Percentiles rank a stretch among this genome's conserved stretches.
phyloP scores from a whole-genome alignment of 2,329 filamentous ascomycete species.

The Tolypocladium endophyticum region DNA sequence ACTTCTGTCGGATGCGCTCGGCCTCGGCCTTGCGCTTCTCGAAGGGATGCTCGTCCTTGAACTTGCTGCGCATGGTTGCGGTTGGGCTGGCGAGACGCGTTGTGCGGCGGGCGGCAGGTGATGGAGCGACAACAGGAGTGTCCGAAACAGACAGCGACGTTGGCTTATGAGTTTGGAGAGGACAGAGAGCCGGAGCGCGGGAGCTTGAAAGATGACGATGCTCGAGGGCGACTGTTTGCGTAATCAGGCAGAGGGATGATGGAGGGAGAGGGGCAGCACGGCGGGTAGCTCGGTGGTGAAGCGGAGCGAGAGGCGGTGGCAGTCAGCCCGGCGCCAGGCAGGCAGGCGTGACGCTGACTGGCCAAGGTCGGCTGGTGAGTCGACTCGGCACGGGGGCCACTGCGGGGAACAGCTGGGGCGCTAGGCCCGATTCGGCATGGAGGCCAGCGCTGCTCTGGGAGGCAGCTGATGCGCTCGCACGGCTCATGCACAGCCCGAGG shows the following conservation, averaged over 20 bases:
- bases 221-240: neutral
- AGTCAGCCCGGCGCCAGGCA: neutral
- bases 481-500: too few species aligned
- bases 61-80: slow-evolving; percentile 90
- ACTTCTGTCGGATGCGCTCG: slow-evolving; percentile 98
- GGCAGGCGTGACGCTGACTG: neutral
- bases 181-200: neutral
- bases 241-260: neutral
- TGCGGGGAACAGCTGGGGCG: neutral
- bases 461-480: neutral
- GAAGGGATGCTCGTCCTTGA: slow-evolving; percentile 99
- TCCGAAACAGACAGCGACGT: neutral
- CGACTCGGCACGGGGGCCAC: neutral
- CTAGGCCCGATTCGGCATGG: neutral
- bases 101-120: neutral
- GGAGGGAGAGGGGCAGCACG: neutral
- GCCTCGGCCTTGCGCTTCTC: slow-evolving; percentile 99
- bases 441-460: neutral
- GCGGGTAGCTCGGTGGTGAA: neutral
- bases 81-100: slow-evolving; percentile 8
- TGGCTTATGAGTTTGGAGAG: neutral
- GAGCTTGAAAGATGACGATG: neutral
- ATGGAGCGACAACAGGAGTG: neutral
- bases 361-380: neutral
- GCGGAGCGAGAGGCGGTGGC: neutral